A percentile compares a stretch with the other conserved stretches of the same genome.
These are phyloP conservation scores for Capsicum chinense DNA, from an alignment of 257 asterid genomes.

Conservation along the genomic window DNA sequence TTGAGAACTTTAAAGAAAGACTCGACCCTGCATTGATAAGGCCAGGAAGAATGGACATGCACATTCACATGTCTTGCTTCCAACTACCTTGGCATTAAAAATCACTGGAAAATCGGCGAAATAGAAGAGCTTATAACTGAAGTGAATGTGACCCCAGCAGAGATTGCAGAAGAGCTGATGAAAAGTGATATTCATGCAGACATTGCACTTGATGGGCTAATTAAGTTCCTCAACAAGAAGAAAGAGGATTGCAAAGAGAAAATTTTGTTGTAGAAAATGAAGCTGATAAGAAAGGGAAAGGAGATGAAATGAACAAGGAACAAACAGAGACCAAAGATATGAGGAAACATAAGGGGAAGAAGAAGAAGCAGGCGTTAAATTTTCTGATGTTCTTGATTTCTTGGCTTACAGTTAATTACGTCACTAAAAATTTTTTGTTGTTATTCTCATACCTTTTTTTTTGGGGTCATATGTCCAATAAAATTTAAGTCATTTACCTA, in stretches of 20 bases:
- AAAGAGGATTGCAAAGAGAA: not conserved
- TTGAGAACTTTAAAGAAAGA: slow-evolving; percentile 31
- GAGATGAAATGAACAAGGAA: not conserved
- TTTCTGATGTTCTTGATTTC: not conserved
- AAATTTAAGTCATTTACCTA: not conserved
- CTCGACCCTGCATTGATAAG: slow-evolving; percentile 50
- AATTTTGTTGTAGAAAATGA: slow-evolving; percentile 24
- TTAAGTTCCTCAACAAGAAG: slow-evolving; percentile 28
- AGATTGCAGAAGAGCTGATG: slow-evolving; percentile 40
- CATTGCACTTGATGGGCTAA: slow-evolving; percentile 29
- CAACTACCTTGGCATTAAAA: slow-evolving; percentile 39
- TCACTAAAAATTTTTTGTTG: not conserved
- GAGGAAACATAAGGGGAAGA: slow-evolving; percentile 25
- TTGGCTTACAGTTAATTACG: not conserved
- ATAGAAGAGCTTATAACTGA: slow-evolving; percentile 37
- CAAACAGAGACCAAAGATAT: not conserved
- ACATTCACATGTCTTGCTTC: slow-evolving; percentile 51
- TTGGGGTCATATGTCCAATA: not conserved
- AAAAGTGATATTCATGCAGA: slow-evolving; percentile 32
- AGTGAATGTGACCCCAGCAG: slow-evolving; percentile 41
- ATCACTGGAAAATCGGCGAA: slow-evolving; percentile 28
- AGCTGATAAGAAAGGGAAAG: not conserved
- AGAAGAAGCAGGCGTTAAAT: slow-evolving; percentile 27
- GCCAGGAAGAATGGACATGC: slow-evolving; percentile 55
- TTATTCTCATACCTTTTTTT: not conserved